Evolutionary conservation across 768 basidiomycete genomes (phyloP).

Genomic region (Saitozyma podzolica): DNA sequence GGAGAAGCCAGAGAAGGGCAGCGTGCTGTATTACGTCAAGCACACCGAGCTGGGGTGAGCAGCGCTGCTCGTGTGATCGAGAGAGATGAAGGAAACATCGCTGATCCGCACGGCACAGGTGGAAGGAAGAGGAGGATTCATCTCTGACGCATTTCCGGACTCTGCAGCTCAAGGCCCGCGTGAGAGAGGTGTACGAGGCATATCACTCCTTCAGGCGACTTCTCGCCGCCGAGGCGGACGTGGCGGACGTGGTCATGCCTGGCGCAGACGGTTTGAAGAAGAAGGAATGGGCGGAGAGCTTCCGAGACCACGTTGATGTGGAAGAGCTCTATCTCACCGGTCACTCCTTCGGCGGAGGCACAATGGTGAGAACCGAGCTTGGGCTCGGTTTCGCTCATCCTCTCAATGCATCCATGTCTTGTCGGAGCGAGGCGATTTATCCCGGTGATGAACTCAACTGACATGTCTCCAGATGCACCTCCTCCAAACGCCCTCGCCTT

Average conservation of each 20-base stretch:
- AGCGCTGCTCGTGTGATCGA: neutral
- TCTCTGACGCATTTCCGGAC: conserved; percentile 60
- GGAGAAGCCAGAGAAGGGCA: conserved; percentile 17
- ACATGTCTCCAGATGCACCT: conserved; percentile 14
- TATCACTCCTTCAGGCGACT: conserved; percentile 64
- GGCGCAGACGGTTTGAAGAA: conserved; percentile 40
- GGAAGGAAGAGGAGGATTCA: conserved; percentile 19
- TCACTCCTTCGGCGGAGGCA: conserved; percentile 63
- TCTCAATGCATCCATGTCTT: neutral
- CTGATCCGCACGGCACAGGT: conserved; percentile 20
- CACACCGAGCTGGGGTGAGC: conserved; percentile 59
- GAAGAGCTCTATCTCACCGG: conserved; percentile 57
- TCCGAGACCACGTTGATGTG: conserved; percentile 43
- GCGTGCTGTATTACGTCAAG: conserved; percentile 59
- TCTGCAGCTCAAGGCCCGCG: conserved; percentile 70
- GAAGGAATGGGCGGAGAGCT: conserved; percentile 43
- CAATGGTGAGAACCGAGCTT: conserved; percentile 54
- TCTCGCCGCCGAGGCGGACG: conserved; percentile 50
- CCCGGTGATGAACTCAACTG: neutral
- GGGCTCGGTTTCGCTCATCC: neutral
- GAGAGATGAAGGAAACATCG: neutral
- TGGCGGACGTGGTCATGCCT: conserved; percentile 45
- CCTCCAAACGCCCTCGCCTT: conserved; percentile 22
- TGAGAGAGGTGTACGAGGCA: conserved; percentile 67
- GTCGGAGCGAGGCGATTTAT: neutral